phyloP scores from a whole-genome alignment of 306 rosid genomes.

The Pterocarpus macrocarpus region DNA sequence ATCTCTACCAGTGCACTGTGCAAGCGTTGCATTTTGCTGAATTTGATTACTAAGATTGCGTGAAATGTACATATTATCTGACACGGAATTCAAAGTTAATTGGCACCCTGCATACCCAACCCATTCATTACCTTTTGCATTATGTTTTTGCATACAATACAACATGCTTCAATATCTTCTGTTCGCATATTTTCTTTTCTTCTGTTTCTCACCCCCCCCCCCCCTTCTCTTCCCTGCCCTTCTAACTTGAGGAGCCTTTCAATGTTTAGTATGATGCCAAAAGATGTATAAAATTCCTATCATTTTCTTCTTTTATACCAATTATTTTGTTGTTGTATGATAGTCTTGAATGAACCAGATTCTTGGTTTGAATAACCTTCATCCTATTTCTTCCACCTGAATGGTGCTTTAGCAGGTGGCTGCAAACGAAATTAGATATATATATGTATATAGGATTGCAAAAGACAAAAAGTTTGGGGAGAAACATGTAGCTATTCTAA shows the following conservation, averaged over 20 bases:
- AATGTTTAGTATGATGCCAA: conserved; percentile 12
- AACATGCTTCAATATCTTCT: not conserved
- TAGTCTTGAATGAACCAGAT: not conserved
- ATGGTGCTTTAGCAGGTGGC: no score
- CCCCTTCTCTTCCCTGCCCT: no score
- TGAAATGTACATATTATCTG: conserved; percentile 14
- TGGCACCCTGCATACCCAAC: not conserved
- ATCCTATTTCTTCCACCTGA: no score
- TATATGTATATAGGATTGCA: no score
- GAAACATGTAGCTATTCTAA: no score
- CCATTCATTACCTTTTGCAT: conserved; percentile 13
- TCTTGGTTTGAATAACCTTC: conserved; percentile 14
- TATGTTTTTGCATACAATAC: conserved; percentile 20
- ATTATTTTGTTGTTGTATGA: conserved; percentile 2
- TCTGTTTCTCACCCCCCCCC: no score
- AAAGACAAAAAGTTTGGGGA: no score
- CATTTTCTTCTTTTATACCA: not conserved
- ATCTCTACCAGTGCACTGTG: not conserved
- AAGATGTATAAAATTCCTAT: conserved; percentile 18
- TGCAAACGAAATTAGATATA: no score
- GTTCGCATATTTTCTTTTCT: no score
- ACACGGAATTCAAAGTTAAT: conserved; percentile 13
- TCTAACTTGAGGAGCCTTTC: not conserved
- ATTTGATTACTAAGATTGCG: conserved; percentile 23
- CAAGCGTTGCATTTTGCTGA: conserved; percentile 22